Percentiles rank a stretch among this genome's conserved stretches.
phyloP scores from a whole-genome alignment of 331 rosid species.

The Acacia pycnantha region DNA sequence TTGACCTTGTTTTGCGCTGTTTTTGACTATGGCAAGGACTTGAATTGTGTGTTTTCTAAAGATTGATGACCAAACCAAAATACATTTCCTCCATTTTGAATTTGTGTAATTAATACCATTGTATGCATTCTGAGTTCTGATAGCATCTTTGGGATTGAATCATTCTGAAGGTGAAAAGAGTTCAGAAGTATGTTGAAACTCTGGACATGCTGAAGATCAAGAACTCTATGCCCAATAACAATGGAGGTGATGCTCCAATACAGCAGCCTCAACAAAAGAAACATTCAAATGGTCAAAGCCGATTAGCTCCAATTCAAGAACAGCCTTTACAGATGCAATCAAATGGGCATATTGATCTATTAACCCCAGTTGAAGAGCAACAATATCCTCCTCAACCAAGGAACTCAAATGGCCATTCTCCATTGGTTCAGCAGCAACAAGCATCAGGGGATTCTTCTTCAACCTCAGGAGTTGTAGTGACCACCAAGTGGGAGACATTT shows the following conservation, averaged over 20 bases:
- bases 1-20: not conserved
- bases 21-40: not conserved
- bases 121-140: not conserved
- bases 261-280: constrained; percentile 51
- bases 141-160: constrained; percentile 17
- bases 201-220: constrained; percentile 75
- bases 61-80: not conserved
- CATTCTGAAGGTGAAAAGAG: constrained; percentile 73
- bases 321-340: constrained; percentile 36
- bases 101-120: not conserved
- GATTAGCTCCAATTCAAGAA: constrained; percentile 37
- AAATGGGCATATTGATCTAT: constrained; percentile 39
- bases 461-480: constrained; percentile 63
- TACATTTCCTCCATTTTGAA: not conserved
- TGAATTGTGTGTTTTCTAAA: not conserved
- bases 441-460: constrained; percentile 35
- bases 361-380: constrained; percentile 57
- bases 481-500: constrained; percentile 92
- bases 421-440: constrained; percentile 25
- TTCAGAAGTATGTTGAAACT: constrained; percentile 88
- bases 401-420: constrained; percentile 34
- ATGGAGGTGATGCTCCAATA: constrained; percentile 41
- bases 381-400: constrained; percentile 30
- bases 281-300: constrained; percentile 40
- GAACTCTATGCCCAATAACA: constrained; percentile 49